Evolutionary conservation across 2,329 filamentous ascomycete species (phyloP), one percentile per base, ranked within the genome.

Genomic region (Malbranchea cinnamomea): DNA sequence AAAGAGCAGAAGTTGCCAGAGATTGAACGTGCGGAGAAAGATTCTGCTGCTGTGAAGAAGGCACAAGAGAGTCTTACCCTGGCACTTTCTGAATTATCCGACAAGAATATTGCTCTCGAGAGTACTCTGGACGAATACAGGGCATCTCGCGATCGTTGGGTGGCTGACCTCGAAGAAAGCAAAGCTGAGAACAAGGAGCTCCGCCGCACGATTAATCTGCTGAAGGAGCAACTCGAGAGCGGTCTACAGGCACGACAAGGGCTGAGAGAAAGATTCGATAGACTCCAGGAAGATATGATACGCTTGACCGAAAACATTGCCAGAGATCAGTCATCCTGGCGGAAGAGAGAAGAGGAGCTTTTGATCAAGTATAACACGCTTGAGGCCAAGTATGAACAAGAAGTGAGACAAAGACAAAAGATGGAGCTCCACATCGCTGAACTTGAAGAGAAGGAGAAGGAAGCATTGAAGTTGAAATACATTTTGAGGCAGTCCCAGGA

Each of bases 201-300:
- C 33, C 74, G 75, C 42, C 74, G 71, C 48, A 74, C 75, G 17
- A 71, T 92, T 34, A 71, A 76, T 37, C 76, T 74, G 13, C 65
- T 93, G 32, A 73, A 75, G 37, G 69, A 69, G 26, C 84, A 92
- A 48, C 71, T 89, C 23, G 76, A 89, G 46, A 85, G 93, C 57
- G 87, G 83, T 46, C 74, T 85, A 47, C 74, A 78, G 39, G 70
- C 91, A 35, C 77, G 84, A 34, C 82, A 93, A 49, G 74, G 68
- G 37, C 85, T 91, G 70, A 77, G 83, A 41, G 64, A 65, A 50
- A 92, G 89, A 54, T 79, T 94, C 46, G 72, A 87, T 43, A 74
- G 74, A 36, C 63, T 98, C 22, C 85, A 95, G 54, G 71, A 83
- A 39, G 83, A 94, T 43, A 87, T 95, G 77, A 70, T 74, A 18